Evolutionary conservation across 345 rosid species (phyloP), one percentile per base, ranked within the genome.

Genomic region (Viola odorata): DNA sequence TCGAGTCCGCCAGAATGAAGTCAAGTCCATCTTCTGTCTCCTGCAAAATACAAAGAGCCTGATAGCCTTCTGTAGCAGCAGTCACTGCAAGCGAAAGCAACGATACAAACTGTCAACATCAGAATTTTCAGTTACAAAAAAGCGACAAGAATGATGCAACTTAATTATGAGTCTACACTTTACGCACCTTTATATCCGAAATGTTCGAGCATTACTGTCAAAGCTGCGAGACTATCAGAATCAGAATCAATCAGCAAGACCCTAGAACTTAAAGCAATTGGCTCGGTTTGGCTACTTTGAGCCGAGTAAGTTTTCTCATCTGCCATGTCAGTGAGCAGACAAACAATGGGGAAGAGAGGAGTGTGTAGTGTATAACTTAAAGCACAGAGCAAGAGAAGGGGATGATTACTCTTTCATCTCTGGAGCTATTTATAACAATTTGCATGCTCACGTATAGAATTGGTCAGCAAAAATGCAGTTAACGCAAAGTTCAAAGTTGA

Each of bases 231-330:
- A 62, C 73, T 50, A 10, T 73, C 72, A 0, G 75, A 67, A 74
- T 84, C 77, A 59, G 59, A 55, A 6, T 84, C 84, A 56, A 79
- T 65, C 0, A 81, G 76, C 71, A 82, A 68, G 50, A 85, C 39
- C 12, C 67, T 62, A 53, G 70, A 8, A 58, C 71, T 58, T 11
- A 3, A 12, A 4, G 17, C 36, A 41, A 62, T 60, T 51, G 39
- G 42, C 49, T 41, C 58, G 44, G 58, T 55, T 45, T 57, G 23
- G 2, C 54, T 14, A 44, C 53, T 62, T 58, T 71, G 64, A 41
- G 45, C 16, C 47, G 57, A 42, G 73, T 53, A 37, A 64, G 53
- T 63, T 78, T 53, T 50, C 42, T 67, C 60, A 15, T 51, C 5
- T 0, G 57, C 68, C 82, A 78, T 80, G 69, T 49, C 6, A 44